Evolutionary conservation across 2,329 filamentous ascomycete species (phyloP).

Genomic region (Scytalidium sp.): DNA sequence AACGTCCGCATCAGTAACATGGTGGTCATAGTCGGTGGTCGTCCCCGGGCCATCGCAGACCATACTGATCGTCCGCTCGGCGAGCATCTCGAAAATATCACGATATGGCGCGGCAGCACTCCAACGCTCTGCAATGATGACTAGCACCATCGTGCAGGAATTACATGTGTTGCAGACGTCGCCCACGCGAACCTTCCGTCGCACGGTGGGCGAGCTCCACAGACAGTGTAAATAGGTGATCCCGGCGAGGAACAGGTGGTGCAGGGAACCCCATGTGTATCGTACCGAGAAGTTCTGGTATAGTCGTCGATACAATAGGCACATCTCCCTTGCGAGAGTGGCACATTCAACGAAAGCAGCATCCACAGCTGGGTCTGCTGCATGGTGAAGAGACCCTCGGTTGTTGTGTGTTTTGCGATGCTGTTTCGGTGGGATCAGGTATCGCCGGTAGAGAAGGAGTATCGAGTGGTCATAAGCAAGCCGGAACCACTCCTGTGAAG

Average conservation of each 20-base stretch:
- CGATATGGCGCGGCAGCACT: conserved; percentile 26
- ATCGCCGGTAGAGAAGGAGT: conserved; percentile 32
- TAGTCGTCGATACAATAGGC: conserved; percentile 8
- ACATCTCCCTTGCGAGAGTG: conserved; percentile 1
- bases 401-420: neutral
- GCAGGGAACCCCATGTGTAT: conserved; percentile 19
- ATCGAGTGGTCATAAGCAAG: conserved; percentile 37
- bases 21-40: neutral
- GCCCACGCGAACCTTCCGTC: conserved; percentile 7
- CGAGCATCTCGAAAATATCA: conserved; percentile 30
- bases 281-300: conserved; percentile 12
- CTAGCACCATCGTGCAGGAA: conserved; percentile 26
- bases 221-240: conserved; percentile 30
- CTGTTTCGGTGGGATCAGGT: neutral
- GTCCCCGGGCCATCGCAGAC: neutral
- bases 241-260: conserved; percentile 21
- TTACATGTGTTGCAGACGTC: conserved; percentile 23
- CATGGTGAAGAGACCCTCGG: neutral
- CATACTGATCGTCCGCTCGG: conserved; percentile 20
- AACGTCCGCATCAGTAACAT: too few species aligned
- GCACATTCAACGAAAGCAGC: conserved; percentile 1
- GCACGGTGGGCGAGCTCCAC: conserved; percentile 23
- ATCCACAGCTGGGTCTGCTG: too few species aligned
- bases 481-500: conserved; percentile 35
- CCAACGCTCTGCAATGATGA: conserved; percentile 30